These are phyloP conservation scores for Aspergillus niger DNA, from an alignment of 2,329 filamentous ascomycete genomes.

Conservation along the genomic window DNA sequence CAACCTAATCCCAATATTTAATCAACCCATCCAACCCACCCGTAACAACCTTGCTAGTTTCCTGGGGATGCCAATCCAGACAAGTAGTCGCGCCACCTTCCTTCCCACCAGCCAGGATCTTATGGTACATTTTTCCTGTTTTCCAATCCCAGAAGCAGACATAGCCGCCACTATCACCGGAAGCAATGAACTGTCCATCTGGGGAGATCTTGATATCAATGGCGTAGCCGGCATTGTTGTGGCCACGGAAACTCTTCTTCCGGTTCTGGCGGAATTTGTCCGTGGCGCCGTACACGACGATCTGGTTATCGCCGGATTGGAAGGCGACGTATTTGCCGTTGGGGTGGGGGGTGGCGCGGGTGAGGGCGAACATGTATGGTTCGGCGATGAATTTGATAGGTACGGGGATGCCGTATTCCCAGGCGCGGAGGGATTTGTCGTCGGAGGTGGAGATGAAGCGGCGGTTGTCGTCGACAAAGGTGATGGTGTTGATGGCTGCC, in stretches of 20 bases:
- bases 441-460: conserved; percentile 98
- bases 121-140: conserved; percentile 98
- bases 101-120: conserved; percentile 70
- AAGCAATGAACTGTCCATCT: conserved; percentile 87
- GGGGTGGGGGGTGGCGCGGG: conserved; percentile 79
- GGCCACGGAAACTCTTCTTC: conserved; percentile 93
- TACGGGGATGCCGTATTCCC: conserved; percentile 98
- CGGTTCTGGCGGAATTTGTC: conserved; percentile 97
- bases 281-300: conserved; percentile 89
- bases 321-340: conserved; percentile 92
- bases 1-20: conserved; percentile 82
- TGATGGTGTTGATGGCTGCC: conserved; percentile 96
- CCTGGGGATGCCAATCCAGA: conserved; percentile 94
- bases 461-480: conserved; percentile 89
- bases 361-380: conserved; percentile 96
- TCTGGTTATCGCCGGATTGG: conserved; percentile 92
- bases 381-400: conserved; percentile 98
- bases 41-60: conserved; percentile 89
- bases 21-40: conserved; percentile 87
- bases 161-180: conserved; percentile 83
- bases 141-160: conserved; percentile 99
- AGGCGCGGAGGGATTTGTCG: conserved; percentile 92
- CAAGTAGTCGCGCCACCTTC: conserved; percentile 81
- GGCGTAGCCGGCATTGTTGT: conserved; percentile 92
- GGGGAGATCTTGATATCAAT: conserved; percentile 87